Percentiles rank a stretch among this genome's conserved stretches.
These are phyloP conservation scores for Ophiostoma fasciatum DNA, from an alignment of 2,329 filamentous ascomycete species.

Conservation along the genomic window DNA sequence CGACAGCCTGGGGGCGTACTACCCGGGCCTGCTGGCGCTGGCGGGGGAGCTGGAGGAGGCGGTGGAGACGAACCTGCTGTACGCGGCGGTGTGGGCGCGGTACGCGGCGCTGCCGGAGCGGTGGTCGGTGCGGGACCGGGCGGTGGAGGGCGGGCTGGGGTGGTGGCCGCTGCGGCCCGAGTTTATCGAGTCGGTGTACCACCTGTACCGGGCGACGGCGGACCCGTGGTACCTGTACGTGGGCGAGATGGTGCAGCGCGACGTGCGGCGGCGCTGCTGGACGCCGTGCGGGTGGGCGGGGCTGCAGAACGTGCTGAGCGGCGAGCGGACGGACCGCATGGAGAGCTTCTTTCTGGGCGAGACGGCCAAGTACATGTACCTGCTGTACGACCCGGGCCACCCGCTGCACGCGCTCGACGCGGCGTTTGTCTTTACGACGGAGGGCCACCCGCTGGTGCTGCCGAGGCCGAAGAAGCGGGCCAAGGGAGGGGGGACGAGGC, in stretches of 20 bases:
- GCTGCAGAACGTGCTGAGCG: slow-evolving; percentile 64
- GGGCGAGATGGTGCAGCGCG: slow-evolving; percentile 84
- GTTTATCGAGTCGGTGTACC: slow-evolving; percentile 93
- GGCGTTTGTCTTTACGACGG: slow-evolving; percentile 86
- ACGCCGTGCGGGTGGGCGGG: slow-evolving; percentile 89
- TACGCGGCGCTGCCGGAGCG: slow-evolving; percentile 90
- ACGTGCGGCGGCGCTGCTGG: slow-evolving; percentile 80
- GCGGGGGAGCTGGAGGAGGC: slow-evolving; percentile 87
- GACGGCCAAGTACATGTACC: slow-evolving; percentile 87
- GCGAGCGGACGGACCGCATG: slow-evolving; percentile 87
- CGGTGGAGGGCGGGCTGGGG: slow-evolving; percentile 70
- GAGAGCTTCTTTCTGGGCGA: slow-evolving; percentile 98
- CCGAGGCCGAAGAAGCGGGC: slow-evolving; percentile 28
- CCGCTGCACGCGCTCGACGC: slow-evolving; percentile 77
- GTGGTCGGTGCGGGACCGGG: slow-evolving; percentile 75
- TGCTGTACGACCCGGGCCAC: slow-evolving; percentile 76
- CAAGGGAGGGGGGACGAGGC: not conserved
- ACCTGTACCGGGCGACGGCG: slow-evolving; percentile 82
- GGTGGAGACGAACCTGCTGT: slow-evolving; percentile 75
- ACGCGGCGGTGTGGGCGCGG: slow-evolving; percentile 85
- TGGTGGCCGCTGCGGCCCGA: slow-evolving; percentile 96
- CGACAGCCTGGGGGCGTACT: slow-evolving; percentile 90
- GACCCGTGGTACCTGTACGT: slow-evolving; percentile 96
- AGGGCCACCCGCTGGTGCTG: slow-evolving; percentile 85
- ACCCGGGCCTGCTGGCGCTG: slow-evolving; percentile 73